Base-by-base conservation (phyloP, 1,284 basidiomycete species). In the Boletus sp. region DNA sequence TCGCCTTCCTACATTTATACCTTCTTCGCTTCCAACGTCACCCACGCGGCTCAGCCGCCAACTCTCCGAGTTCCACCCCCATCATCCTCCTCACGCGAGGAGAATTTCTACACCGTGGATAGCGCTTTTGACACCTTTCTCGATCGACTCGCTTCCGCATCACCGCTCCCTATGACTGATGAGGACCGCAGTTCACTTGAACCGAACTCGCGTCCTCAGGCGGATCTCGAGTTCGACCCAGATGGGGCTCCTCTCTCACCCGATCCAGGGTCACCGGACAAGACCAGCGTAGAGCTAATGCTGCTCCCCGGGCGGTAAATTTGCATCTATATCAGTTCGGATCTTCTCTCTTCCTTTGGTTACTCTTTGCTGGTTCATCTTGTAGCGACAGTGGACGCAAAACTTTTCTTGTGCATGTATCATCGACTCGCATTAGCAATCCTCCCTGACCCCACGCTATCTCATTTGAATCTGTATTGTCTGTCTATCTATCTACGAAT, bases 11-110 rank as follows among this genome's bases (percentile, higher is more conserved):
- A 69, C 49, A 61, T 75, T 34, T 76, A 76, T 57, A 76, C 74
- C 2, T 76, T 78, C 63, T 74, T 79, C 51, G 55, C 72, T 16
- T 59, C 64, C 38, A 64, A 69, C 26, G 76, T 78, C 23, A 67
- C 72, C 1, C 47, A 49, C 13, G 46, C 58, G 2, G 60, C 66
- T 2, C 69, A 67, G 4, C 41, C 56, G 5, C 68, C 65, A 44
- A 39, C 49, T 12, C 64, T 66, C 44, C 49, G 46, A 32, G 19
- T 19, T 9, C 17, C 20, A 13, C 26, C 23, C 17, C 29, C 23
- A 7, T 26, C 34, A 12, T 44, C 49, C 8, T 44, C 44, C 0
- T 50, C 43, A 1, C 57, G 30, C 30, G 60, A 62, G n/a, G 61
- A 66, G 29, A 46, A 30, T 30, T 41, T 59, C 23, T 59, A 52